A percentile compares a stretch with the other conserved stretches of the same genome.
Evolutionary conservation across 2,329 filamentous ascomycete genomes (phyloP).

Genomic region (Cytospora chrysosperma): DNA sequence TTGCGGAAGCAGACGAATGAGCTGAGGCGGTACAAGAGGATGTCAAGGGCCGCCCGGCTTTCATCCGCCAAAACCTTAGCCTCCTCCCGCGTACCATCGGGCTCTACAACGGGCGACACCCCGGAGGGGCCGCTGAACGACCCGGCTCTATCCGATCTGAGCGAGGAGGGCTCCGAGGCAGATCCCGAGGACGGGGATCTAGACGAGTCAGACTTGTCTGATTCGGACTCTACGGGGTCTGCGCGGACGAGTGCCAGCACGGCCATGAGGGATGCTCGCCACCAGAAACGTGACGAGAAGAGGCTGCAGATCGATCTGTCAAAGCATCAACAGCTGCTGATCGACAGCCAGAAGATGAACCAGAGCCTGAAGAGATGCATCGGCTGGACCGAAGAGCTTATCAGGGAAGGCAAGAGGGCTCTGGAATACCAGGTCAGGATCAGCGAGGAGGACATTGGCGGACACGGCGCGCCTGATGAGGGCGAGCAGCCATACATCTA

Average conservation of each 20-base stretch:
- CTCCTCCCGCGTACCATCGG: constrained; percentile 41
- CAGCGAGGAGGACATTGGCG: constrained; percentile 78
- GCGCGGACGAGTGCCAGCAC: constrained; percentile 42
- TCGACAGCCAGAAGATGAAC: constrained; percentile 93
- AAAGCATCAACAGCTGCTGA: constrained; percentile 83
- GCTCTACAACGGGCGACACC: constrained; percentile 40
- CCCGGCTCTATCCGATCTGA: constrained; percentile 50
- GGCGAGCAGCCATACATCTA: constrained; percentile 48
- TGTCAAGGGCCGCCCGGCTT: constrained; percentile 77
- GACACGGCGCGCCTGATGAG: constrained; percentile 68
- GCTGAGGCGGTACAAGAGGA: constrained; percentile 77
- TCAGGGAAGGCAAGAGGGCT: constrained; percentile 83
- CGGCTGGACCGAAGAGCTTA: constrained; percentile 85
- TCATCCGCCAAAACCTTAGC: constrained; percentile 55
- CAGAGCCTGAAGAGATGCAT: constrained; percentile 89
- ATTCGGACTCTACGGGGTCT: constrained; percentile 37
- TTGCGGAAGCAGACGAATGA: constrained; percentile 89
- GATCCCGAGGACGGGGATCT: constrained; percentile 38
- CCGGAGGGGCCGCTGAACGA: constrained; percentile 41
- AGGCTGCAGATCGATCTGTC: constrained; percentile 80
- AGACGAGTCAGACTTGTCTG: constrained; percentile 51
- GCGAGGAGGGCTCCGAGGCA: constrained; percentile 41
- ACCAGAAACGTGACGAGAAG: constrained; percentile 75
- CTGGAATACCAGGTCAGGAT: constrained; percentile 77
- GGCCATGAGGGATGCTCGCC: constrained; percentile 45